Conservation (phyloP, 2,329 filamentous ascomycete genomes). For the Cercospora sp. region DNA sequence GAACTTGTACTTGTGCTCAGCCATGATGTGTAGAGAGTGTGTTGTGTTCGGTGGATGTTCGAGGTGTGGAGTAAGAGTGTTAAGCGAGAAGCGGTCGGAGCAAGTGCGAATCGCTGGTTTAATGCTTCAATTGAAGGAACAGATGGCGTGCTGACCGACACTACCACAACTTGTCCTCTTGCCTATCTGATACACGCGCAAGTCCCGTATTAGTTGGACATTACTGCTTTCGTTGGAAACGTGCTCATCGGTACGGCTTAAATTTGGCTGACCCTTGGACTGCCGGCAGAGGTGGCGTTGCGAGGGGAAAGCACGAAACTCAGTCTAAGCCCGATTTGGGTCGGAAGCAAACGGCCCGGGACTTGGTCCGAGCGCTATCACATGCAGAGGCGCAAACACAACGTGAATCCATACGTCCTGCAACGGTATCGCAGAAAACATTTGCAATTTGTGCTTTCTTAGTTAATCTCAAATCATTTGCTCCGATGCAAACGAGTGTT, state of each 20-base stretch:
- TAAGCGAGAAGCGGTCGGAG: conserved; percentile 1
- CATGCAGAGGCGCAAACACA: not conserved
- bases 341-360: not conserved
- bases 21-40: conserved; percentile 54
- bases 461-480: no score
- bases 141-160: conserved; percentile 9
- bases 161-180: conserved; percentile 10
- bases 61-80: not conserved
- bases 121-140: conserved; percentile 1
- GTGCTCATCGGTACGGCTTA: conserved; percentile 10
- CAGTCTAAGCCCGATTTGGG: not conserved
- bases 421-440: no score
- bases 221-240: conserved; percentile 16
- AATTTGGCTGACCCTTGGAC: not conserved
- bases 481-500: no score
- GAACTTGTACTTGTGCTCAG: conserved; percentile 91
- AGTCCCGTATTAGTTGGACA: not conserved
- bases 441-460: no score
- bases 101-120: not conserved
- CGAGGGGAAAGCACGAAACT: conserved; percentile 3
- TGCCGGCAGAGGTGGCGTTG: not conserved
- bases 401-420: no score
- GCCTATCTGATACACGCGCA: not conserved
- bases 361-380: not conserved
- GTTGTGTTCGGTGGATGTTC: not conserved